A percentile compares a stretch with the other conserved stretches of the same genome.
phyloP scores from a whole-genome alignment of 208 protist species.

The Vickermania spadyakhi region DNA sequence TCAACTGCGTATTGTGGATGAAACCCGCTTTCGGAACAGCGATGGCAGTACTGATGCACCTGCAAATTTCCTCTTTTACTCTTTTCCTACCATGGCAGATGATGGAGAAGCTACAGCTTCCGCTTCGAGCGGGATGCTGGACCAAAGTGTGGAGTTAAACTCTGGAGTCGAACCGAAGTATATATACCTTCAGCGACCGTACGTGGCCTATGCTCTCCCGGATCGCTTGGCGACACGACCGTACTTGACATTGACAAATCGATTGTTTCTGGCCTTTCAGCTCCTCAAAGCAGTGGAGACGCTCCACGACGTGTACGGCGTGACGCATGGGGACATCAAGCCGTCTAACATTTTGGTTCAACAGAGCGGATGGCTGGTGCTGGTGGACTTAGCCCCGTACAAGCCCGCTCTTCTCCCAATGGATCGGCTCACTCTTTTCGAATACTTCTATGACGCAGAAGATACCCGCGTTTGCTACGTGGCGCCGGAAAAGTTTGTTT shows the following conservation, averaged over 20 bases:
- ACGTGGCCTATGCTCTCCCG: slow-evolving; percentile 56
- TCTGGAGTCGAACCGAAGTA: slow-evolving; percentile 1
- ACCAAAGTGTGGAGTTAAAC: slow-evolving; percentile 17
- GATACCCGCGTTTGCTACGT: slow-evolving; percentile 72
- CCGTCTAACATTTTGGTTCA: slow-evolving; percentile 77
- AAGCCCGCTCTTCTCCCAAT: slow-evolving; percentile 60
- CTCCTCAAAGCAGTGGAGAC: slow-evolving; percentile 53
- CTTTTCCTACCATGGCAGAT: neutral
- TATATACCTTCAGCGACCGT: slow-evolving; percentile 61
- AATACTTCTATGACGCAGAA: slow-evolving; percentile 86
- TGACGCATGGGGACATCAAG: slow-evolving; percentile 87
- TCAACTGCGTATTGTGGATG: slow-evolving; percentile 25
- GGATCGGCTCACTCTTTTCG: slow-evolving; percentile 68
- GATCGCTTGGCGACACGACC: slow-evolving; percentile 69
- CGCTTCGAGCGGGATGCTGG: neutral
- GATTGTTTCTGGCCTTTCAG: slow-evolving; percentile 64
- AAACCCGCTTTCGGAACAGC: slow-evolving; percentile 4
- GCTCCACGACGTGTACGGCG: slow-evolving; percentile 66
- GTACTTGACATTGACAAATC: slow-evolving; percentile 22
- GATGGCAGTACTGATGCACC: neutral
- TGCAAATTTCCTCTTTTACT: neutral
- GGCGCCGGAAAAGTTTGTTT: slow-evolving; percentile 81
- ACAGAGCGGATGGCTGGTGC: slow-evolving; percentile 55
- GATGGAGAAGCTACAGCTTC: neutral
- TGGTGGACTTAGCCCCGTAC: slow-evolving; percentile 81